Conservation (phyloP, 768 basidiomycete genomes). For the Pleurotus tuoliensis region DNA sequence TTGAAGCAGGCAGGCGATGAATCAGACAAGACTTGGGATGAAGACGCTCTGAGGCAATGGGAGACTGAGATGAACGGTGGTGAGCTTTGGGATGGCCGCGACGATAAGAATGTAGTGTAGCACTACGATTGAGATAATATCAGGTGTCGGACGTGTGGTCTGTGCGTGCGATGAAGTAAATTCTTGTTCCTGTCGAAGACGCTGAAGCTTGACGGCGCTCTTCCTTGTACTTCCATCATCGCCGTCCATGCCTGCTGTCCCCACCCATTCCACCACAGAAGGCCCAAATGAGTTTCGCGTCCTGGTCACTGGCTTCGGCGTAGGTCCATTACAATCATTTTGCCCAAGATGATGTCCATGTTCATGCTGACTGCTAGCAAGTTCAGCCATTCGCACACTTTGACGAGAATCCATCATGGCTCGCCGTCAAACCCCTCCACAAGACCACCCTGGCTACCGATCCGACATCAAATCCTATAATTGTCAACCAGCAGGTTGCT, state of each 20-base stretch:
- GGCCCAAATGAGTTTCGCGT: conserved; percentile 9
- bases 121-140: background rate
- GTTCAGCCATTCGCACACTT: conserved; percentile 53
- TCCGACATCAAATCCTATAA: conserved; percentile 22
- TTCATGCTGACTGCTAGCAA: conserved; percentile 13
- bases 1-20: conserved; percentile 39
- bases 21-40: conserved; percentile 55
- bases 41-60: conserved; percentile 50
- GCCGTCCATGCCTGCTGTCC: conserved; percentile 3
- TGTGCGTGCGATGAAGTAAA: conserved; percentile 7
- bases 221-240: background rate
- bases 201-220: background rate
- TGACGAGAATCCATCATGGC: conserved; percentile 67
- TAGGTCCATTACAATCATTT: conserved; percentile 2
- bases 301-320: conserved; percentile 16
- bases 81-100: conserved; percentile 42
- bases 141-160: background rate
- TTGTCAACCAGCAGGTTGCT: conserved; percentile 18
- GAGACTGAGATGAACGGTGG: conserved; percentile 50
- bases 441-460: conserved; percentile 46
- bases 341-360: background rate
- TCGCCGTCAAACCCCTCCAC: conserved; percentile 61
- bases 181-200: background rate
- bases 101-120: background rate
- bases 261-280: background rate